phyloP scores from a whole-genome alignment of 1,284 basidiomycete genomes.

The Cutaneotrichosporon mucoides region DNA sequence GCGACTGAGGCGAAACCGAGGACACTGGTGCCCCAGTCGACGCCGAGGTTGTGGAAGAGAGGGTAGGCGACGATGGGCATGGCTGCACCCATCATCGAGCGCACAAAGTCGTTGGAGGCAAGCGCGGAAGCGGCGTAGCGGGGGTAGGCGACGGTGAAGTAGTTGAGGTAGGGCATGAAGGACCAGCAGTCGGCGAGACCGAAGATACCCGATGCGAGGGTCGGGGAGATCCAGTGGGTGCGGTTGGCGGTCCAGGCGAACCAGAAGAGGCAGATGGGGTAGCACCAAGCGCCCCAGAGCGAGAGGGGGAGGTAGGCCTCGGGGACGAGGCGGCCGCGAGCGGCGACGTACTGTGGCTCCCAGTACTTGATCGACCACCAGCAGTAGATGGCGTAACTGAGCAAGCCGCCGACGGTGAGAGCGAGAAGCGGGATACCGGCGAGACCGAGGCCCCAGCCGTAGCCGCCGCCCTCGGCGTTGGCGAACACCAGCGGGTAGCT shows the following conservation, averaged over 20 bases:
- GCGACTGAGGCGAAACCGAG: slow-evolving; percentile 38
- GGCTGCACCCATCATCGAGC: slow-evolving; percentile 46
- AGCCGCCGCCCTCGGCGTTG: slow-evolving; percentile 17
- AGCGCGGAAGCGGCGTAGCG: slow-evolving; percentile 53
- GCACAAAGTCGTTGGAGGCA: slow-evolving; percentile 49
- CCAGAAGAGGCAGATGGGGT: slow-evolving; percentile 45
- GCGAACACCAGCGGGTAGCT: slow-evolving; percentile 17
- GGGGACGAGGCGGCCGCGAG: slow-evolving; percentile 16
- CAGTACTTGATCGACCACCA: slow-evolving; percentile 34
- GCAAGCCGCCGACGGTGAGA: slow-evolving; percentile 27
- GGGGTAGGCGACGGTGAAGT: slow-evolving; percentile 64
- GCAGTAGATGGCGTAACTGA: slow-evolving; percentile 32
- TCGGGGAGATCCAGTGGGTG: slow-evolving; percentile 41
- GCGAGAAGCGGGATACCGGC: slow-evolving; percentile 44
- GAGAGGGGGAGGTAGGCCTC: slow-evolving; percentile 31
- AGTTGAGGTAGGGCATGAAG: slow-evolving; percentile 46
- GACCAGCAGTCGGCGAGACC: slow-evolving; percentile 30
- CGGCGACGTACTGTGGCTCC: slow-evolving; percentile 27
- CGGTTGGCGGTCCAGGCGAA: slow-evolving; percentile 44
- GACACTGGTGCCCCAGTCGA: slow-evolving; percentile 45
- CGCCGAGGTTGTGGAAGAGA: slow-evolving; percentile 46
- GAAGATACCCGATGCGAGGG: slow-evolving; percentile 40
- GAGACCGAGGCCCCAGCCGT: slow-evolving; percentile 40
- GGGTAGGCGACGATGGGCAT: slow-evolving; percentile 43
- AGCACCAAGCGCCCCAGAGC: slow-evolving; percentile 40